Evolutionary conservation across 306 rosid species (phyloP).

Genomic region (Crotalaria pallida): DNA sequence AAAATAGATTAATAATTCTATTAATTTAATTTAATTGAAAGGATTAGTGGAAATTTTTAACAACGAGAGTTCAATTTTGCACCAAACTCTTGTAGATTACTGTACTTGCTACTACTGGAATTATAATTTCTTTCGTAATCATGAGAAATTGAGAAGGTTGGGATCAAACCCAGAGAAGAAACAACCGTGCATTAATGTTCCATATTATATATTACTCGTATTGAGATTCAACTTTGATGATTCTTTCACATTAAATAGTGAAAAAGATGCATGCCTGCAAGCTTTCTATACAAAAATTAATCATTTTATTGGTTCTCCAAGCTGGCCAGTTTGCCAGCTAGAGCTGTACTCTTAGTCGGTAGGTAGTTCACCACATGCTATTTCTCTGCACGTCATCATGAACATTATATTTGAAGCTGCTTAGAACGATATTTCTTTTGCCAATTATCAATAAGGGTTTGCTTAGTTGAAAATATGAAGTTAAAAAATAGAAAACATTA

Average conservation of each 20-base stretch:
- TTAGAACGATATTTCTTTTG: background rate
- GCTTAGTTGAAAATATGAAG: too few relatives aligned
- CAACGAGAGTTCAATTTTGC: background rate
- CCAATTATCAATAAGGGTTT: background rate
- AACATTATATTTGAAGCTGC: constrained; percentile 8
- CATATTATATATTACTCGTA: background rate
- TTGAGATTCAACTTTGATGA: background rate
- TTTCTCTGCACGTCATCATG: constrained; percentile 12
- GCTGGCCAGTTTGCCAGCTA: constrained; percentile 12
- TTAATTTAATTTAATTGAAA: background rate
- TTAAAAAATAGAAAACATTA: too few relatives aligned
- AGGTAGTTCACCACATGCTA: constrained; percentile 32
- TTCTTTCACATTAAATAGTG: constrained; percentile 12
- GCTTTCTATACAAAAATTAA: too few relatives aligned
- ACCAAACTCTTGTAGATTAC: background rate
- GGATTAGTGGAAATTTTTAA: background rate
- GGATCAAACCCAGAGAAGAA: constrained; percentile 21
- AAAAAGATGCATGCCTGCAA: background rate
- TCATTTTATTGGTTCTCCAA: background rate
- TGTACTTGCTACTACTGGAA: too few relatives aligned
- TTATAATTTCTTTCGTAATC: background rate
- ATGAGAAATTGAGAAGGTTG: constrained; percentile 1
- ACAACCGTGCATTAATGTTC: background rate
- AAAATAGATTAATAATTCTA: background rate
- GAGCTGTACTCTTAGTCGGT: constrained; percentile 16